These are phyloP conservation scores for Isoetes engelmannii DNA, from an alignment of 83 land plant species.

Conservation along the genomic window DNA sequence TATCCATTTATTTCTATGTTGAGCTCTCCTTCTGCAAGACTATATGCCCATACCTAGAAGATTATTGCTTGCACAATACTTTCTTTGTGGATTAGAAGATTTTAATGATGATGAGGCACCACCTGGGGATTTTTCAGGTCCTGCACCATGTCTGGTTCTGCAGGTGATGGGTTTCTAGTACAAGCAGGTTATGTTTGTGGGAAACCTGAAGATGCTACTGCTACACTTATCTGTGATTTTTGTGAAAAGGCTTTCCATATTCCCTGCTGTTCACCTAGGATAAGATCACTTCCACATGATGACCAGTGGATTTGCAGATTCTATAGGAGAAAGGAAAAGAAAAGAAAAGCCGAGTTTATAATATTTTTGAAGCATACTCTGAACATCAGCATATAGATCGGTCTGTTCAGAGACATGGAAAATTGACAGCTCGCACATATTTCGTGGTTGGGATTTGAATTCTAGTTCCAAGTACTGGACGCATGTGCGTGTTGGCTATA, in stretches of 20 bases:
- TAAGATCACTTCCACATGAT: conserved; percentile 21
- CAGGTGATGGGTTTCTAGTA: conserved; percentile 21
- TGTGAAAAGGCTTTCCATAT: conserved; percentile 62
- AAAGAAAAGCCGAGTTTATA: conserved; percentile 16
- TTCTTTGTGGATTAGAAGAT: too few relatives aligned
- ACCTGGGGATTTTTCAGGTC: too few relatives aligned
- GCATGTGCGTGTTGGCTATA: conserved; percentile 45
- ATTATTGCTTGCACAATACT: too few relatives aligned
- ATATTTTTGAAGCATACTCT: conserved; percentile 1
- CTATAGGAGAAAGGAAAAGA: conserved; percentile 38
- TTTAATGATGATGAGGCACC: not conserved
- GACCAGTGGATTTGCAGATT: conserved; percentile 48
- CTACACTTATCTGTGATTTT: conserved; percentile 52
- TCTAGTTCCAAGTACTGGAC: conserved; percentile 35
- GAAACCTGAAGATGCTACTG: conserved; percentile 22
- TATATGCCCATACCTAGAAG: too few relatives aligned
- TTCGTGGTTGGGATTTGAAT: conserved; percentile 20
- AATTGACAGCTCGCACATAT: conserved; percentile 13
- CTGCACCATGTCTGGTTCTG: conserved; percentile 13
- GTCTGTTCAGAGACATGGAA: conserved; percentile 1
- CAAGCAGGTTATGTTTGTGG: conserved; percentile 46
- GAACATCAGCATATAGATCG: not conserved
- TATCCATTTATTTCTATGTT: too few relatives aligned
- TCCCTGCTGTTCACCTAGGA: conserved; percentile 36
- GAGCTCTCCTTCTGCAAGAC: too few relatives aligned